Base-by-base conservation (phyloP, 331 rosid genomes). In the Stylosanthes scabra region DNA sequence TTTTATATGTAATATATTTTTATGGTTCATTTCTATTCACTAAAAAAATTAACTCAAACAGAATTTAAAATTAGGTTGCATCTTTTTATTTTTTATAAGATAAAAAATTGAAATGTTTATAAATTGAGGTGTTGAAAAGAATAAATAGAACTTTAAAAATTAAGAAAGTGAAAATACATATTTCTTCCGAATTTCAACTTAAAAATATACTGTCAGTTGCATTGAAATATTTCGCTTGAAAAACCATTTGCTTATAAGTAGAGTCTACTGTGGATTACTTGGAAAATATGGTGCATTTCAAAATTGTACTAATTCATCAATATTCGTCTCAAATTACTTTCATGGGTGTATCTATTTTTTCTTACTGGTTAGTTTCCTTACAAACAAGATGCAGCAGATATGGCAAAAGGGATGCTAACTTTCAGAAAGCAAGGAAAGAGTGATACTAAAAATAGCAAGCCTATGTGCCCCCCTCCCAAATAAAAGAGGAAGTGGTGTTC, bases 391-490 rank as follows among this genome's bases (percentile, higher is more conserved):
- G 66, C 65, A 42, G 6, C 9, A 29, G 31, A 40, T 31, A 52
- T 20, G 52, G 57, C 46, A 52, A 51, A 66, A 66, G 39, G 20
- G 11, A 59, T 28, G 51, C 12, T 8, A 52, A 44, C 66, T 67
- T 80, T 47, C 28, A 9, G 34, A 58, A 75, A 69, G 58, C 20
- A 42, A 76, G 66, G 41, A 25, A 31, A 59, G 66, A 34, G 49
- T 7, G 72, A 76, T 71, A 60, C 78, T 66, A 42, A 52, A 67
- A 71, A 71, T 66, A 50, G 70, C 60, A 59, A 71, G 68, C 3
- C 62, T 59, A 27, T 8, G 63, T 64, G 78, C 42, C 59, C 46
- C 39, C 39, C 39, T 6, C 6, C 39, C 39, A 34, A 13, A 16
- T 29, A 55, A 58, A 50, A 34, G 39, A 15, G 57, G 62, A 66